Evolutionary conservation across 768 basidiomycete species (phyloP).

Genomic region (Boletus barrowsii): DNA sequence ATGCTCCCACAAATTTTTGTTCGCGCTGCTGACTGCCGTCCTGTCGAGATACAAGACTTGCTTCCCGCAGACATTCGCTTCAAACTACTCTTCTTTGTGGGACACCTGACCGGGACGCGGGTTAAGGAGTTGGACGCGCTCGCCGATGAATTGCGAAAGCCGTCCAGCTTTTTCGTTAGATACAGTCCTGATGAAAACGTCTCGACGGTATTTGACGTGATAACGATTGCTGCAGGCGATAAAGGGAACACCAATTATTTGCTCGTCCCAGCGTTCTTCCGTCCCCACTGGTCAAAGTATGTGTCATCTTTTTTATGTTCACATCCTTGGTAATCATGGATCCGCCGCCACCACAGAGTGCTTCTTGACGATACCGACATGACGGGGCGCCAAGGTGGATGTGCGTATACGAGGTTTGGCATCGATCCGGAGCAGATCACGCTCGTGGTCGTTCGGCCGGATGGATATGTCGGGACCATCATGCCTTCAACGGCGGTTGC

Average conservation of each 20-base stretch:
- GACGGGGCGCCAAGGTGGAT: slow-evolving; percentile 28
- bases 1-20: slow-evolving; percentile 34
- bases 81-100: slow-evolving; percentile 35
- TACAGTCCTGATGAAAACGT: slow-evolving; percentile 18
- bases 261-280: slow-evolving; percentile 30
- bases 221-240: slow-evolving; percentile 22
- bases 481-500: slow-evolving; percentile 20
- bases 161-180: slow-evolving; percentile 26
- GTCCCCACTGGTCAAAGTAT: slow-evolving; percentile 42
- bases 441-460: slow-evolving; percentile 37
- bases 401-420: slow-evolving; percentile 34
- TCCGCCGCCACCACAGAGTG: slow-evolving; percentile 22
- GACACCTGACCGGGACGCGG: slow-evolving; percentile 20
- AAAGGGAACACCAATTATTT: slow-evolving; percentile 30
- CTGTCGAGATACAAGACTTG: slow-evolving; percentile 37
- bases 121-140: slow-evolving; percentile 18
- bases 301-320: neutral
- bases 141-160: slow-evolving; percentile 23
- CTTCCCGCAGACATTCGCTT: slow-evolving; percentile 35
- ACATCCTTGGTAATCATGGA: neutral
- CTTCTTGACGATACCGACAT: slow-evolving; percentile 35
- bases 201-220: slow-evolving; percentile 27
- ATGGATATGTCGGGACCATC: slow-evolving; percentile 38
- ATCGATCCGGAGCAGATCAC: slow-evolving; percentile 28
- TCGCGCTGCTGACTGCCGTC: slow-evolving; percentile 33